phyloP scores from a whole-genome alignment of 2,329 filamentous ascomycete species.

The Parascedosporium putredinis region DNA sequence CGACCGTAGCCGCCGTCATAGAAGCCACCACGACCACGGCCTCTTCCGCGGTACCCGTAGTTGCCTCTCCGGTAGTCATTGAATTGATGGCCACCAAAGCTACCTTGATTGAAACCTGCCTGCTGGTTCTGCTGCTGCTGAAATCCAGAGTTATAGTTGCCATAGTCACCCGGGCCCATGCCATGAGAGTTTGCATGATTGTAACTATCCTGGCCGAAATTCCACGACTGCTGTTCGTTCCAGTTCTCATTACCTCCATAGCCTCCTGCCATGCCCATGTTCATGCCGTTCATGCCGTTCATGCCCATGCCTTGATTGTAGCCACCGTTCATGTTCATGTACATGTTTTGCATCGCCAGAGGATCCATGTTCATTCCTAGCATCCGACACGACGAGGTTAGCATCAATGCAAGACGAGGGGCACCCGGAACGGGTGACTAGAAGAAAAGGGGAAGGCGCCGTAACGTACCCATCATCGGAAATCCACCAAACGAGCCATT shows the following conservation, averaged over 20 bases:
- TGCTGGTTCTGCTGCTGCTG: conserved; percentile 19
- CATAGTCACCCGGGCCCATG: conserved; percentile 73
- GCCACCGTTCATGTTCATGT: conserved; percentile 75
- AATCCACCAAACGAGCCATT: conserved; percentile 51
- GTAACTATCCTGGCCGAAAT: conserved; percentile 81
- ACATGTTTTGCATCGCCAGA: conserved; percentile 63
- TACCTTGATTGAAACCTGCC: conserved; percentile 73
- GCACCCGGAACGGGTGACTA: not conserved
- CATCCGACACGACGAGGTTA: conserved; percentile 40
- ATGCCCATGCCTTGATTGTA: conserved; percentile 69
- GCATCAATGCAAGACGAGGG: not conserved
- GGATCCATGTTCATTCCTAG: conserved; percentile 77
- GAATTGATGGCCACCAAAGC: conserved; percentile 63
- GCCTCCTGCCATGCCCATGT: conserved; percentile 58
- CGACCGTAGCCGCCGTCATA: conserved; percentile 16
- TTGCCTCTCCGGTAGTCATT: conserved; percentile 67
- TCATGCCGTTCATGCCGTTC: conserved; percentile 51
- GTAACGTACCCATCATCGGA: conserved; percentile 74
- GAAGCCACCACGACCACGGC: conserved; percentile 49
- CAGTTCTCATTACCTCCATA: conserved; percentile 64
- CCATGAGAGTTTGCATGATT: conserved; percentile 74
- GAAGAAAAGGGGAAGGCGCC: not conserved
- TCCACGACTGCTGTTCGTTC: conserved; percentile 74
- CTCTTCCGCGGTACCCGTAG: conserved; percentile 56
- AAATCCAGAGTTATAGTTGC: conserved; percentile 67